Conservation (phyloP, 108 stramenopile species). For the Thalassiosira profunda region DNA sequence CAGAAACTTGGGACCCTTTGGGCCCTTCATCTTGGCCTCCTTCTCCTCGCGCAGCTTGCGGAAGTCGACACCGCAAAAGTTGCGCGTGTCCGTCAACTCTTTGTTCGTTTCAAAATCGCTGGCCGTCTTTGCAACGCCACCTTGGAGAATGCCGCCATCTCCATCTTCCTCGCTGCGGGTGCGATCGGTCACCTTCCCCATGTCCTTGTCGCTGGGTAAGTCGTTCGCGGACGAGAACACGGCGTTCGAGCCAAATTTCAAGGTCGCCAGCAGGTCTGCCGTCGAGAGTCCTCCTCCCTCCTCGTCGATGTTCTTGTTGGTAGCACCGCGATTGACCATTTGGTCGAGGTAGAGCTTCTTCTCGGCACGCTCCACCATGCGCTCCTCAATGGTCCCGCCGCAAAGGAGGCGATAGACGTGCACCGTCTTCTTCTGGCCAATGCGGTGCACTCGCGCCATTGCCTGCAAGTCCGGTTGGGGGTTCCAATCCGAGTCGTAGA, state of each 20-base stretch:
- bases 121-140: slow-evolving; percentile 32
- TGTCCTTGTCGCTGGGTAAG: slow-evolving; percentile 74
- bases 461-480: slow-evolving; percentile 95
- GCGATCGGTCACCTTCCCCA: slow-evolving; percentile 80
- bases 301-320: slow-evolving; percentile 55
- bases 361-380: slow-evolving; percentile 84
- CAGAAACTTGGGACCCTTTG: slow-evolving; percentile 50
- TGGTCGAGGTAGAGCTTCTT: slow-evolving; percentile 84
- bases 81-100: slow-evolving; percentile 48
- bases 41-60: slow-evolving; percentile 55
- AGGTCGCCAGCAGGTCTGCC: slow-evolving; percentile 59
- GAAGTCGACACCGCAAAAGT: slow-evolving; percentile 64
- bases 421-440: slow-evolving; percentile 93
- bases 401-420: slow-evolving; percentile 89
- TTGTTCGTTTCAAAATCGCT: slow-evolving; percentile 57
- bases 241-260: slow-evolving; percentile 71
- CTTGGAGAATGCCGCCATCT: slow-evolving; percentile 53
- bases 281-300: slow-evolving; percentile 66
- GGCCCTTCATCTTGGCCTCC: slow-evolving; percentile 17
- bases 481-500: slow-evolving; percentile 91
- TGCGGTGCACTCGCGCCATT: slow-evolving; percentile 95
- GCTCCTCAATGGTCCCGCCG: slow-evolving; percentile 90
- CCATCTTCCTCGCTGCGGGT: slow-evolving; percentile 54
- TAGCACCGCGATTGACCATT: slow-evolving; percentile 72
- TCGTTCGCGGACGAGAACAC: slow-evolving; percentile 58